Base-by-base conservation (phyloP, 345 rosid species). In the Populus alba region DNA sequence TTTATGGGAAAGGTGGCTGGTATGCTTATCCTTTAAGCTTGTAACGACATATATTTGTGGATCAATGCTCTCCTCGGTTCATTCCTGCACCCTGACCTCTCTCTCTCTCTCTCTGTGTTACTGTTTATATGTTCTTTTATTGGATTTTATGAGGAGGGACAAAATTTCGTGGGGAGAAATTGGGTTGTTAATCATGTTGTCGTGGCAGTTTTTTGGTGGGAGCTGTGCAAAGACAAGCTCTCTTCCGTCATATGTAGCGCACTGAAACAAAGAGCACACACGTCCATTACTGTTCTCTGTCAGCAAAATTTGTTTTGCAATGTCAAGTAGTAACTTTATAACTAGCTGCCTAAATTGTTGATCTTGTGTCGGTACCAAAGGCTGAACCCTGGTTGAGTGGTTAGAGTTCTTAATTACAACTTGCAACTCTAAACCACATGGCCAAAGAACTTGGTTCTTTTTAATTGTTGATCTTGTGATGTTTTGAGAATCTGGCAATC, bases 1-100 rank as follows among this genome's bases (percentile, higher is more conserved):
- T 41, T 27, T 51, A 11, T 70, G 82, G 61, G 68, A 71, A 71
- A 47, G 75, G 71, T 27, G 33, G 73, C 15, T 69, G 76, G 61
- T 59, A 67, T 71, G 49, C n/a, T 62, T 65, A 73, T 25, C 69
- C 38, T 68, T 33, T 55, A 51, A 77, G 68, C 55, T 25, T 49
- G 81, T 55, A 29, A 22, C 39, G 31, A 41, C 22, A 57, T 49
- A 13, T n/a, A 33, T 49, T 67, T 67, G 66, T 33, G 23, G 33
- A 11, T 57, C 55, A 35, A 35, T 47, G 1, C 27, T 35, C 22
- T 13, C 15, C 7, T 3, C 63, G 1, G 9, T 49, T 8, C 35
- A 5, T 8, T 63, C 4, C 27, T 3, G 10, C 61, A 55, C 61
- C 61, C 25, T 20, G 8, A 2, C 25, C 65, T 47, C 7, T 17